phyloP scores from a whole-genome alignment of 768 basidiomycete genomes.

The Lactarius pseudohatsudake region DNA sequence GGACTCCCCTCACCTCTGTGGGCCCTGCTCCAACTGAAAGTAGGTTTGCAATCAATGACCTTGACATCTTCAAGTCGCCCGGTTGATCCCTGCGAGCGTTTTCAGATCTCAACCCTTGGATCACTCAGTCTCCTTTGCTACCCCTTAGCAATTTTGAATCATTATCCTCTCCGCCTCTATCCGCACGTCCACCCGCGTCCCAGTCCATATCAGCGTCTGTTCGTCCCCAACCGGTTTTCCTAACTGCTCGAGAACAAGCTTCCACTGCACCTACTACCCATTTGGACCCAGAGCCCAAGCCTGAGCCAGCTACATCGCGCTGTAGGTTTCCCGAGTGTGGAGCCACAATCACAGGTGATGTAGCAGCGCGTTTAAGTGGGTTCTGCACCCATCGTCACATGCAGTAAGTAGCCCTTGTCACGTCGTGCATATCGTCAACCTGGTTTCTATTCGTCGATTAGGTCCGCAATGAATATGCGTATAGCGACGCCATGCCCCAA shows the following conservation, averaged over 20 bases:
- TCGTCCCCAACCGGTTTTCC: neutral
- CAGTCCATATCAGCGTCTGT: no score
- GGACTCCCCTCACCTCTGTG: no score
- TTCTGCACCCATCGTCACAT: conserved; percentile 7
- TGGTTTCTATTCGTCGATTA: neutral
- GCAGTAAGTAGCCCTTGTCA: neutral
- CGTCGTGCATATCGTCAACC: neutral
- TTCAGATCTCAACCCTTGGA: no score
- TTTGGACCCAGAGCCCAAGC: no score
- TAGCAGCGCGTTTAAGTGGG: neutral
- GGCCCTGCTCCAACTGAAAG: no score
- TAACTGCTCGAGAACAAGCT: neutral
- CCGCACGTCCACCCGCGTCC: neutral
- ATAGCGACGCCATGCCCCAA: neutral
- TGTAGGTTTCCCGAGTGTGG: neutral
- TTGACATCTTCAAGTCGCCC: no score
- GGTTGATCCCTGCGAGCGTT: no score
- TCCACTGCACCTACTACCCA: neutral
- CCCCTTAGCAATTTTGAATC: no score
- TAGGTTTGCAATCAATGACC: no score
- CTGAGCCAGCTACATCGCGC: no score
- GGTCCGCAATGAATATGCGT: neutral
- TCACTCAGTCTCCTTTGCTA: no score
- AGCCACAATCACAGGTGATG: neutral
- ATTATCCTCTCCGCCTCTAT: neutral